A percentile compares a stretch with the other conserved stretches of the same genome.
Conservation (phyloP, 2,329 filamentous ascomycete genomes). For the Claviceps humidiphila region DNA sequence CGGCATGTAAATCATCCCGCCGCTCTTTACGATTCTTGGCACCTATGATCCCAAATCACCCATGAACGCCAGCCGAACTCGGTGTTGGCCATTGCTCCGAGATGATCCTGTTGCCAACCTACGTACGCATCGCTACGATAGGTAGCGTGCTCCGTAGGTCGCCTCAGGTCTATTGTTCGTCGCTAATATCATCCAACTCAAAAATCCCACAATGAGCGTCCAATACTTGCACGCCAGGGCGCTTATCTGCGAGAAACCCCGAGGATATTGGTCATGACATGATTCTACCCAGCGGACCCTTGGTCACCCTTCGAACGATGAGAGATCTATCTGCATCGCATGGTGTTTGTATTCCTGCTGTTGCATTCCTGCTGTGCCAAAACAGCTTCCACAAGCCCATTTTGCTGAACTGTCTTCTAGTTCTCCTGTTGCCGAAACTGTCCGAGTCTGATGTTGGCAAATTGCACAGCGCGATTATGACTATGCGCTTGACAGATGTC, state of each 20-base stretch:
- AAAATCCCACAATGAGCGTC: conserved; percentile 48
- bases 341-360: too few relatives aligned
- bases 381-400: conserved; percentile 33
- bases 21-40: too few relatives aligned
- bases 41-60: too few relatives aligned
- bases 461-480: too few relatives aligned
- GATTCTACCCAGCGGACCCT: conserved; percentile 59
- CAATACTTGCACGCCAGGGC: conserved; percentile 57
- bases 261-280: conserved; percentile 44
- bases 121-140: too few relatives aligned
- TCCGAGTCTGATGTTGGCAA: too few relatives aligned
- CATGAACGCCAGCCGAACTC: too few relatives aligned
- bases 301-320: conserved; percentile 36
- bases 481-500: too few relatives aligned
- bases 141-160: conserved; percentile 37
- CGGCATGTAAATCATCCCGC: background rate
- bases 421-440: conserved; percentile 18
- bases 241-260: conserved; percentile 55
- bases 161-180: conserved; percentile 53
- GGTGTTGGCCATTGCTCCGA: too few relatives aligned
- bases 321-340: conserved; percentile 44
- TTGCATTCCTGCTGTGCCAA: too few relatives aligned
- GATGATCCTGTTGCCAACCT: too few relatives aligned
- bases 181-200: conserved; percentile 68
- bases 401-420: conserved; percentile 59